Evolutionary conservation across 148 eudicot genomes (phyloP).

Genomic region (Bassia scoparia): DNA sequence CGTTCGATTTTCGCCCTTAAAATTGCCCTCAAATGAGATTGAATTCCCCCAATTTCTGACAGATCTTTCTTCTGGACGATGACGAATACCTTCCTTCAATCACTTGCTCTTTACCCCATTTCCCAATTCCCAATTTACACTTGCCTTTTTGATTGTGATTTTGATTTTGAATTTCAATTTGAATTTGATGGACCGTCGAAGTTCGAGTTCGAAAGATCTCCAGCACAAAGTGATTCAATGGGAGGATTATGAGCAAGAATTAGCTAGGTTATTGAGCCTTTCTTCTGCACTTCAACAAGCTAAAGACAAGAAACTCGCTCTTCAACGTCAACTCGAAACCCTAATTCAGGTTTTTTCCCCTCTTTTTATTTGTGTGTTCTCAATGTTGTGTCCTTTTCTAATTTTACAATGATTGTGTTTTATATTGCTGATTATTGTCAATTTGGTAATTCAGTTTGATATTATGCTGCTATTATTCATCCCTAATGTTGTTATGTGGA

Average conservation of each 20-base stretch:
- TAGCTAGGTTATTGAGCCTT: conserved; percentile 60
- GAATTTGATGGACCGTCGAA: conserved; percentile 26
- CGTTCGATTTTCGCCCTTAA: too few species aligned
- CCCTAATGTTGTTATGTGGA: too few species aligned
- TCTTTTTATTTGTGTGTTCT: neutral
- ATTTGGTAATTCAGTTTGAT: too few species aligned
- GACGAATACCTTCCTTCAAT: neutral
- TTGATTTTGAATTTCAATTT: neutral
- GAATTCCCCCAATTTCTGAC: neutral
- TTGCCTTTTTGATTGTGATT: neutral
- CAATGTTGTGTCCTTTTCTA: neutral
- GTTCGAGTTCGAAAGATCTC: conserved; percentile 17
- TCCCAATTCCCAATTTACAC: conserved; percentile 1
- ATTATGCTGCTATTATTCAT: too few species aligned
- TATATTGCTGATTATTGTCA: too few species aligned
- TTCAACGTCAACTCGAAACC: conserved; percentile 51
- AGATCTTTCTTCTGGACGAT: neutral
- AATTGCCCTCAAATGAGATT: neutral
- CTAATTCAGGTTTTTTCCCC: conserved; percentile 42
- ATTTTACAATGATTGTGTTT: too few species aligned
- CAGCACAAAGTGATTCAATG: conserved; percentile 45
- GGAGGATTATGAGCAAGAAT: conserved; percentile 84
- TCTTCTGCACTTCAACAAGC: conserved; percentile 70
- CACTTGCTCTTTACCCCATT: neutral
- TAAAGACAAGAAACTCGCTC: conserved; percentile 39